Evolutionary conservation across 208 protist genomes (phyloP), one percentile per base, ranked within the genome.

Genomic region (Acanthamoeba healyi): DNA sequence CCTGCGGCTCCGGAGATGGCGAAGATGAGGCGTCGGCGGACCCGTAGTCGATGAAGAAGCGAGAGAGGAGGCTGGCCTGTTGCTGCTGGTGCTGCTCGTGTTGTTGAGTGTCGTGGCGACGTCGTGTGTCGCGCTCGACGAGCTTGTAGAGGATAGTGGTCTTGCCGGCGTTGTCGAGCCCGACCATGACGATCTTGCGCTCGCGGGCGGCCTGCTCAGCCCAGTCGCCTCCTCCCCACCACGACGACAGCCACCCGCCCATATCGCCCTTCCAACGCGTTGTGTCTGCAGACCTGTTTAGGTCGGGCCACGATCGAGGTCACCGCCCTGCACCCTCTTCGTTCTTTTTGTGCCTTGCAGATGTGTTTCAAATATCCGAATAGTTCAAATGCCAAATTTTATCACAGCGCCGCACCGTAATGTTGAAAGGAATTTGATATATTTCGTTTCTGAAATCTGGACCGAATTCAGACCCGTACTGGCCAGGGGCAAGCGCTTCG

Each of bases 121-220:
- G n/a, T 51, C 36, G 1, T 82, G 2, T 40, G 12, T 51, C 44
- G 6, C 42, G 29, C 29, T 36, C 42, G 40, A 93, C 89, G 15
- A 96, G 86, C 77, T 84, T 92, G 94, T 98, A 98, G 22, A 98
- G 94, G 42, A 98, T 87, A n/a, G 98, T 99, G 24, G 99, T 99
- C 97, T 99, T 99, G 89, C 99, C 99, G n/a, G 98, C 98, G 72
- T 98, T 98, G 97, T 99, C 99, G 34, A 99, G 97, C n/a, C 99
- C 99, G 19, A 99, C 97, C 98, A 99, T 99, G 22, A 99, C 95
- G 86, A 99, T 99, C 63, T 98, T 98, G 89, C 98, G 98, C 95
- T 99, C 98, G n/a, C n/a, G n/a, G n/a, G n/a, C n/a, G n/a, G n/a
- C n/a, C n/a, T n/a, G n/a, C 96, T 99, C 98, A 95, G 99, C 99